A percentile compares a stretch with the other conserved stretches of the same genome.
Conservation (phyloP, 2,329 filamentous ascomycete species). For the Neofusicoccum laricinum region DNA sequence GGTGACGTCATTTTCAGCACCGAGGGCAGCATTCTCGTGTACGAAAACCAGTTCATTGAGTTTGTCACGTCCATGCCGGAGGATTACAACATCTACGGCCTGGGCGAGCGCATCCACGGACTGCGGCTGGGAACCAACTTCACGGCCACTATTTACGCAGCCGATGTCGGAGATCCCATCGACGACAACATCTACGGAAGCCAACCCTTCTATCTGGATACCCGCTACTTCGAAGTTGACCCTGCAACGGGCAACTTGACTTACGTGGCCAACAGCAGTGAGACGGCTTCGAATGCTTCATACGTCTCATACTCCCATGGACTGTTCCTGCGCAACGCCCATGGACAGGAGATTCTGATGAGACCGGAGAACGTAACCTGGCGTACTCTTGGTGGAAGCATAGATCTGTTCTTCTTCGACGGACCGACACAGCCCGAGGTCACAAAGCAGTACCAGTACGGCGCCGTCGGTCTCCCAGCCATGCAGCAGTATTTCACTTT, state of each 20-base stretch:
- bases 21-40: constrained; percentile 62
- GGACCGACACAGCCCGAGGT: constrained; percentile 68
- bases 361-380: constrained; percentile 65
- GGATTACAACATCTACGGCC: constrained; percentile 72
- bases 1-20: constrained; percentile 70
- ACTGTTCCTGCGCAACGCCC: constrained; percentile 72
- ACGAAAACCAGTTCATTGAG: constrained; percentile 75
- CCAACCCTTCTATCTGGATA: constrained; percentile 78
- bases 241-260: constrained; percentile 46
- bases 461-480: constrained; percentile 66
- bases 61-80: constrained; percentile 64
- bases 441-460: constrained; percentile 67
- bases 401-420: constrained; percentile 77
- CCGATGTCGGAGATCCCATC: constrained; percentile 64
- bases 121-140: constrained; percentile 70
- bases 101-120: constrained; percentile 70
- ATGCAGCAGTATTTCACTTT: constrained; percentile 82
- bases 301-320: constrained; percentile 72
- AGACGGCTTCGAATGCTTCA: constrained; percentile 35
- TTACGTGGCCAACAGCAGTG: constrained; percentile 49
- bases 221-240: constrained; percentile 65
- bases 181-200: constrained; percentile 70
- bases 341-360: constrained; percentile 71
- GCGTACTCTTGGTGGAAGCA: constrained; percentile 70
- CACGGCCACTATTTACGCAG: constrained; percentile 66